Base-by-base conservation (phyloP, 2,329 filamentous ascomycete genomes). In the Aspergillus pseudonomiae region DNA sequence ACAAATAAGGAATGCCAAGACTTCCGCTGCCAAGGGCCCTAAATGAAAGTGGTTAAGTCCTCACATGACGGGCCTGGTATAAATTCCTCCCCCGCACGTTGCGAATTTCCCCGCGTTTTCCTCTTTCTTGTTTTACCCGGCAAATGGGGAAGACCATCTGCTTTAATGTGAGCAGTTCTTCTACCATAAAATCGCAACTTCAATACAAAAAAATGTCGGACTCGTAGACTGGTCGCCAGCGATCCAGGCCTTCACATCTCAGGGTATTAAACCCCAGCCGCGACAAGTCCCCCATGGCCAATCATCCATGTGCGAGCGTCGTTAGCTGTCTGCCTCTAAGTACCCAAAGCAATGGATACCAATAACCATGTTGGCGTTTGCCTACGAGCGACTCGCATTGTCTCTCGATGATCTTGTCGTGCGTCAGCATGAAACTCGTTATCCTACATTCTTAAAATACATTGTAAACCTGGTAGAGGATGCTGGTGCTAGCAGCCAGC, bases 241-340 rank as follows among this genome's bases (percentile, higher is more conserved):
- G 16, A 26, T 28, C 6, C 4, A 26, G 16, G 5, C 3, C 16
- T 30, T 30, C 26, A 26, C n/a, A 39, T 45, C 2, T 19, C 16
- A 21, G 61, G 66, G 66, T 68, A 63, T 63, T 61, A 59, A 45
- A 63, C 66, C 61, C 60, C 64, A 65, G 66, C 63, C 32, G 61
- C 61, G 66, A 65, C 65, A 65, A 62, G 53, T 57, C 36, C 59
- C 57, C 43, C 57, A 53, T 50, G 34, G 24, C 46, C 43, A 63
- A 57, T 39, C 30, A 45, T 43, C 16, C 28, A 32, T 58, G 61
- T 45, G 57, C 52, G 63, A 63, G 62, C 60, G 63, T 67, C 66
- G 65, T 50, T 48, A 59, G 66, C 65, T 68, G 65, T 67, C 32
- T 67, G 59, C 65, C 65, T 68, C 63, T 67, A 46, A 64, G 39